Percentiles rank a stretch among this genome's conserved stretches.
Evolutionary conservation across 1,284 basidiomycete genomes (phyloP).

Genomic region (Xanthoconium separans): DNA sequence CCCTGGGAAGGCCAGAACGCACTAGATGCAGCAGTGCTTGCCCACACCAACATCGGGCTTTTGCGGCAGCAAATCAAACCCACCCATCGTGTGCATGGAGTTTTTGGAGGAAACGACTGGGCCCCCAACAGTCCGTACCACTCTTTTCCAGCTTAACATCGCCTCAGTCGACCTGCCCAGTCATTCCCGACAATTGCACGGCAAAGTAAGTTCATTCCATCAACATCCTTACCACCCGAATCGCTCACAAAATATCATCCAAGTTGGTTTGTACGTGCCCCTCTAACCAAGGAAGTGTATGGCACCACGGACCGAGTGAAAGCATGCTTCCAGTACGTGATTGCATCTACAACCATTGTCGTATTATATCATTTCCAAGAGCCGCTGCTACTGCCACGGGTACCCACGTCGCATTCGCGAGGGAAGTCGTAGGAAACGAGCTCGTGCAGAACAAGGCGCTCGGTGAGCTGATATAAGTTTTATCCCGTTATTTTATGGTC

Average conservation of each 20-base stretch:
- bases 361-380: slow-evolving; percentile 9
- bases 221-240: background rate
- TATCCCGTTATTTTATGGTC: background rate
- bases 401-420: slow-evolving; percentile 55
- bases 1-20: slow-evolving; percentile 79
- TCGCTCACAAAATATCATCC: background rate
- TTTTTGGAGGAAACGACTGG: slow-evolving; percentile 64
- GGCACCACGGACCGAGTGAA: slow-evolving; percentile 57
- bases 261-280: slow-evolving; percentile 70
- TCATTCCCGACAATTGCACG: slow-evolving; percentile 77
- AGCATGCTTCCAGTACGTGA: slow-evolving; percentile 69
- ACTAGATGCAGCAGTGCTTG: slow-evolving; percentile 73
- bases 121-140: slow-evolving; percentile 50
- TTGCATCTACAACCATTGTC: background rate
- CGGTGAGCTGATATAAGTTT: slow-evolving; percentile 36
- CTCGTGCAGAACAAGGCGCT: slow-evolving; percentile 63
- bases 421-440: slow-evolving; percentile 48
- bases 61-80: slow-evolving; percentile 75
- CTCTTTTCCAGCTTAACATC: background rate
- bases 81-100: slow-evolving; percentile 61
- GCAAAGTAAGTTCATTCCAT: slow-evolving; percentile 44
- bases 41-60: slow-evolving; percentile 68
- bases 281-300: slow-evolving; percentile 57
- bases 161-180: slow-evolving; percentile 35
- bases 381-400: slow-evolving; percentile 54